These are phyloP conservation scores for Leptographium galeiforme DNA, from an alignment of 2,329 filamentous ascomycete genomes.

Conservation along the genomic window DNA sequence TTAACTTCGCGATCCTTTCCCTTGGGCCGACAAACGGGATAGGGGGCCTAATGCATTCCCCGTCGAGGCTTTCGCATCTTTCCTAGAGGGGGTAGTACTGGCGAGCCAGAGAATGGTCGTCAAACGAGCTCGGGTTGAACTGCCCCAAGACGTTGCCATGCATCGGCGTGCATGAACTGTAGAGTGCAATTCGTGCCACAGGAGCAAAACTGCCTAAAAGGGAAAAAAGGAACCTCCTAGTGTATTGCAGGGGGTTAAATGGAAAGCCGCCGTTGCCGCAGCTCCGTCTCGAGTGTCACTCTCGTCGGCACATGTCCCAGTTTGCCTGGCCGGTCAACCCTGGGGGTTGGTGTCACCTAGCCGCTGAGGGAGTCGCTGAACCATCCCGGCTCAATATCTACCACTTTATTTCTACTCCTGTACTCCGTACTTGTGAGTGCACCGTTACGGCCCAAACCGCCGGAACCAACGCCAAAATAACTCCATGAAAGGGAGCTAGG, in stretches of 20 bases:
- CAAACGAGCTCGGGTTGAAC: no score
- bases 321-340: no score
- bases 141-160: neutral
- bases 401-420: no score
- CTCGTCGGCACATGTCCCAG: no score
- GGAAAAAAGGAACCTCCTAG: neutral
- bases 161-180: neutral
- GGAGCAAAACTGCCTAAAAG: neutral
- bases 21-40: neutral
- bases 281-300: neutral
- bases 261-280: neutral
- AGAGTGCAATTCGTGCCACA: neutral
- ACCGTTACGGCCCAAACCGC: no score
- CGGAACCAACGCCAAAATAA: no score
- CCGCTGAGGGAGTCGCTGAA: no score
- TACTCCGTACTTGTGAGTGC: no score
- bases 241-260: neutral
- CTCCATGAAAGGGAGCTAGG: no score
- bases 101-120: neutral
- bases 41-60: neutral
- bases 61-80: neutral
- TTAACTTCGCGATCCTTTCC: neutral
- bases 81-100: neutral
- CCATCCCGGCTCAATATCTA: no score
- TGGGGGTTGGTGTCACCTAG: no score